Evolutionary conservation across 805 yeast species (phyloP).

Genomic region (Starmerella roubikii): DNA sequence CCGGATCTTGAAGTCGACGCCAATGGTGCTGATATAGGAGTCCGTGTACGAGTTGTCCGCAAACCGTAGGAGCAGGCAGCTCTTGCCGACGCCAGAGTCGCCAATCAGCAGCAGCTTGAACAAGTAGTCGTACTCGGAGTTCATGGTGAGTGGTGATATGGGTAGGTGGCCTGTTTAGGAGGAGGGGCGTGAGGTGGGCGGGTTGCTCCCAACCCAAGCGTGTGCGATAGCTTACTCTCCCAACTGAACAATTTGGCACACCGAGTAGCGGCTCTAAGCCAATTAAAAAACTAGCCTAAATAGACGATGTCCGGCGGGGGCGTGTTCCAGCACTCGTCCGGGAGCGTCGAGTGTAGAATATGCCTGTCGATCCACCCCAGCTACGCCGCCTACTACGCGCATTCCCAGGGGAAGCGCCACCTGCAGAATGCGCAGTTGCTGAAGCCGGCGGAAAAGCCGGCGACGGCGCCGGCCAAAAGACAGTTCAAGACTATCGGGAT

Average conservation of each 20-base stretch:
- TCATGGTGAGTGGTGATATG: constrained; percentile 12
- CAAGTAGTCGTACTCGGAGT: constrained; percentile 81
- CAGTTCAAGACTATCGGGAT: constrained; percentile 43
- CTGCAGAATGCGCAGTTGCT: constrained; percentile 49
- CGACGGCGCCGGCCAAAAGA: constrained; percentile 15
- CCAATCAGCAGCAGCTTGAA: constrained; percentile 92
- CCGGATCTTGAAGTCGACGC: constrained; percentile 75
- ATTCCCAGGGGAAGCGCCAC: constrained; percentile 75
- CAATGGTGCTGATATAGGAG: constrained; percentile 93
- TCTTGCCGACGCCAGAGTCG: constrained; percentile 97
- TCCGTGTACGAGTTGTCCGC: constrained; percentile 96
- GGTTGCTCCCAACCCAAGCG: no score
- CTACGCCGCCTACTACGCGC: constrained; percentile 71
- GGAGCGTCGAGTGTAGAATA: constrained; percentile 68
- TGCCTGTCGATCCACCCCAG: constrained; percentile 74
- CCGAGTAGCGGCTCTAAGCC: no score
- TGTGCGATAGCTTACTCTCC: no score
- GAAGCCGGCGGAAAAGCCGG: constrained; percentile 15
- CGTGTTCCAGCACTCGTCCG: constrained; percentile 28
- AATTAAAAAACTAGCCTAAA: no score
- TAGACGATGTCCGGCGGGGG: no score
- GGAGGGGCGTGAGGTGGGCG: no score
- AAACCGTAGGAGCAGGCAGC: constrained; percentile 85
- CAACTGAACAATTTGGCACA: no score
- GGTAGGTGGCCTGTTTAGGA: no score